Evolutionary conservation across 169 alveolate species (phyloP).

Genomic region (Neospora caninum): DNA sequence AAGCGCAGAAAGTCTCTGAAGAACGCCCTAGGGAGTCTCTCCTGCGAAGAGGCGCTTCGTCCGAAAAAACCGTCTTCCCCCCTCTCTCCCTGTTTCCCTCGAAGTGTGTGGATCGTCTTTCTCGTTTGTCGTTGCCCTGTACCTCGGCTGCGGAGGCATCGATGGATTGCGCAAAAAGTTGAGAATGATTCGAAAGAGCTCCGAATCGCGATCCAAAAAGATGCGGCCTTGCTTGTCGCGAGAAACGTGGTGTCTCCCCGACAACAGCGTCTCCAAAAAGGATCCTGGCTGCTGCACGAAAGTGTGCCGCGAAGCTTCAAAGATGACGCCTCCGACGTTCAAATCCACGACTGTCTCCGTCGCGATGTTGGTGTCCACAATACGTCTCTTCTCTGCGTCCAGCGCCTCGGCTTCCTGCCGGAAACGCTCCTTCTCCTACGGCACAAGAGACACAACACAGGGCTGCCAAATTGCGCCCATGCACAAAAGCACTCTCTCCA

Average conservation of each 20-base stretch:
- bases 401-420: conserved; percentile 53
- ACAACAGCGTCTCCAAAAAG: conserved; percentile 79
- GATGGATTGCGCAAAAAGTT: conserved; percentile 79
- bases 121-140: background rate
- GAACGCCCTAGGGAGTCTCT: too few species aligned
- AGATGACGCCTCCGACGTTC: conserved; percentile 88
- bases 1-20: too few species aligned
- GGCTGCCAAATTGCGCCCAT: too few species aligned
- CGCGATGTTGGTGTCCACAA: conserved; percentile 82
- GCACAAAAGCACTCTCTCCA: too few species aligned
- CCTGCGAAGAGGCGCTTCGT: too few species aligned
- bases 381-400: conserved; percentile 74
- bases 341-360: conserved; percentile 87
- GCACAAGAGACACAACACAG: background rate
- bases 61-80: too few species aligned
- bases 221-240: conserved; percentile 87
- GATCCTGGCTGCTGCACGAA: conserved; percentile 82
- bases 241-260: conserved; percentile 84
- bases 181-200: conserved; percentile 82
- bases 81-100: too few species aligned
- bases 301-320: conserved; percentile 88
- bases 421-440: conserved; percentile 56
- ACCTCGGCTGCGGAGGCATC: conserved; percentile 62
- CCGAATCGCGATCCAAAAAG: conserved; percentile 88
- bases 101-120: background rate